Conservation (phyloP, 108 stramenopile genomes). For the Thalassiosira profunda region DNA sequence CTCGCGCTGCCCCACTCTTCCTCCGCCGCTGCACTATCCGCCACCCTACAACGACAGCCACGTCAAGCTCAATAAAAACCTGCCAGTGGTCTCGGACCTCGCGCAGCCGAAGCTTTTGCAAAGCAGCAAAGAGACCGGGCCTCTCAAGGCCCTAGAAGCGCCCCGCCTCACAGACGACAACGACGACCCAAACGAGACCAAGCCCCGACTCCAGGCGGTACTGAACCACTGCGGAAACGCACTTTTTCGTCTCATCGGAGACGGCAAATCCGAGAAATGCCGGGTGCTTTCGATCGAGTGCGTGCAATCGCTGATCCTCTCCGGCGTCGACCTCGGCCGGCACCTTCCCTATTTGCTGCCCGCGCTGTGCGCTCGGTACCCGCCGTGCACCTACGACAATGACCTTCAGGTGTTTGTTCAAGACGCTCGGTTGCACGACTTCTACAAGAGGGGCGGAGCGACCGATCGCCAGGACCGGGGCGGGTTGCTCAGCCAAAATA, state of each 20-base stretch:
- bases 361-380: conserved; percentile 45
- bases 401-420: conserved; percentile 66
- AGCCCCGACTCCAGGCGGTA: conserved; percentile 25
- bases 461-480: conserved; percentile 52
- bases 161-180: too few species aligned
- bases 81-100: conserved; percentile 53
- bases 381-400: conserved; percentile 51
- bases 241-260: conserved; percentile 31
- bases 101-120: conserved; percentile 11
- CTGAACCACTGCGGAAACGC: conserved; percentile 34
- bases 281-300: conserved; percentile 48
- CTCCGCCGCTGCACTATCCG: conserved; percentile 36
- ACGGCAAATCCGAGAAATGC: conserved; percentile 42
- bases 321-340: conserved; percentile 36
- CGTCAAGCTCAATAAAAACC: conserved; percentile 11
- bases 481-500: conserved; percentile 14
- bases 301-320: conserved; percentile 35
- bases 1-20: neutral
- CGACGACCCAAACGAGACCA: conserved; percentile 1
- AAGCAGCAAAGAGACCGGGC: neutral
- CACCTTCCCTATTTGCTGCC: conserved; percentile 62
- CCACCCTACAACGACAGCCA: conserved; percentile 39
- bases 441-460: conserved; percentile 65
- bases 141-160: too few species aligned
- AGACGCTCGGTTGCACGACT: conserved; percentile 51